phyloP scores from a whole-genome alignment of 2,329 filamentous ascomycete species.

The Talaromyces sp. region DNA sequence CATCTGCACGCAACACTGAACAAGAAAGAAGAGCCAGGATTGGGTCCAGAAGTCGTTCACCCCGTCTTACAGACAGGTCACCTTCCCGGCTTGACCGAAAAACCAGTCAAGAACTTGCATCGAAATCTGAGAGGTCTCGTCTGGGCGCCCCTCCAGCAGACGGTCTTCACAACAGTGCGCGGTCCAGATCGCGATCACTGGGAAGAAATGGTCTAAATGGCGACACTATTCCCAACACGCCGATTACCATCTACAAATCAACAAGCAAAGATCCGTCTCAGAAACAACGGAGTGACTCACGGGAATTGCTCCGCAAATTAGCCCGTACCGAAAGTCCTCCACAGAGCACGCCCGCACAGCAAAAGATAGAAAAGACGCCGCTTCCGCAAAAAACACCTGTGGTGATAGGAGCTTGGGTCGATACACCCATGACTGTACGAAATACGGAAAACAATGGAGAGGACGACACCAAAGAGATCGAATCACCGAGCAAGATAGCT shows the following conservation, averaged over 20 bases:
- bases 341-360: slow-evolving; percentile 34
- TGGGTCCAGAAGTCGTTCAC: slow-evolving; percentile 14
- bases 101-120: not conserved
- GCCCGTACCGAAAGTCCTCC: slow-evolving; percentile 38
- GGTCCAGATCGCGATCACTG: slow-evolving; percentile 10
- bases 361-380: slow-evolving; percentile 30
- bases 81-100: slow-evolving; percentile 1
- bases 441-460: slow-evolving; percentile 22
- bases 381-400: slow-evolving; percentile 45
- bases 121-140: slow-evolving; percentile 1
- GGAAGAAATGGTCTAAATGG: slow-evolving; percentile 19
- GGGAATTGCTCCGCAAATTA: slow-evolving; percentile 43
- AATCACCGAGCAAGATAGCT: slow-evolving; percentile 20
- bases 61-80: slow-evolving; percentile 4
- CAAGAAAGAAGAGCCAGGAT: slow-evolving; percentile 14
- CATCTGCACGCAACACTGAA: slow-evolving; percentile 17
- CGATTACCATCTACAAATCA: slow-evolving; percentile 36
- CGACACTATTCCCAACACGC: slow-evolving; percentile 37
- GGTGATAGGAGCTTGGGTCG: slow-evolving; percentile 47
- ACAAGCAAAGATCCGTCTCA: slow-evolving; percentile 30
- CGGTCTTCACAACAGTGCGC: slow-evolving; percentile 17
- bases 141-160: slow-evolving; percentile 19
- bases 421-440: slow-evolving; percentile 45
- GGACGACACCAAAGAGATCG: slow-evolving; percentile 25
- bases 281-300: slow-evolving; percentile 35